Base-by-base conservation (phyloP, 1,139 yeast species). In the Suhomyces wounanorum region DNA sequence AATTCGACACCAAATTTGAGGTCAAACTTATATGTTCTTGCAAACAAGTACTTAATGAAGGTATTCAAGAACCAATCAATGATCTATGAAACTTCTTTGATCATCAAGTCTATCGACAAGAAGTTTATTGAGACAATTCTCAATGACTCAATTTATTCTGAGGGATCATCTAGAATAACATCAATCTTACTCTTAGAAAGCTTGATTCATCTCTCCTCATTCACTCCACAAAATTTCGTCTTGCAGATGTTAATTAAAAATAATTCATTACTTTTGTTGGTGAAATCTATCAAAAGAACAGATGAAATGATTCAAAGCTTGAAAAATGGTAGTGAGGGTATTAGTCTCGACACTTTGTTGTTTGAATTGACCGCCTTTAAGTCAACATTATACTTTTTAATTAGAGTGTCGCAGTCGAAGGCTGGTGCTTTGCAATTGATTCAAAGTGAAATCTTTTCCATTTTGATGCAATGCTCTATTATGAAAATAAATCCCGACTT, bases 281-380 rank as follows among this genome's bases (percentile, higher is more conserved):
- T 89, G 8, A 79, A 87, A 59, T 82, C 90, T 0, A 70, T 90
- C 37, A 82, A 82, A 59, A 73, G 89, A 51, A 81, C 89, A 0
- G 96, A 90, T 63, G 85, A 82, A 40, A 75, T 85, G 53, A 64
- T 88, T 41, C 64, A 70, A n/a, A 58, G 69, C 25, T 72, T 78
- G 50, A 35, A 47, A n/a, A 55, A 52, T 1, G 56, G 48, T 10
- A 55, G 61, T 36, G 56, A 66, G 1, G 67, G 68, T 2, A 67
- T 82, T 5, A 71, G 81, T 4, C 61, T 83, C 41, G 84, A 83
- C 40, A 70, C 81, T 2, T 68, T 88, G 35, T 66, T 85, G 9
- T 86, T 85, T 63, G 96, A 89, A 60, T 67, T 89, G 28, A 87
- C 94, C 0, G 86, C 90, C 1, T 87, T 87, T 68, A 87, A 87